These are phyloP conservation scores for Penicillium brevicompactum DNA, from an alignment of 2,329 filamentous ascomycete species.

Conservation along the genomic window DNA sequence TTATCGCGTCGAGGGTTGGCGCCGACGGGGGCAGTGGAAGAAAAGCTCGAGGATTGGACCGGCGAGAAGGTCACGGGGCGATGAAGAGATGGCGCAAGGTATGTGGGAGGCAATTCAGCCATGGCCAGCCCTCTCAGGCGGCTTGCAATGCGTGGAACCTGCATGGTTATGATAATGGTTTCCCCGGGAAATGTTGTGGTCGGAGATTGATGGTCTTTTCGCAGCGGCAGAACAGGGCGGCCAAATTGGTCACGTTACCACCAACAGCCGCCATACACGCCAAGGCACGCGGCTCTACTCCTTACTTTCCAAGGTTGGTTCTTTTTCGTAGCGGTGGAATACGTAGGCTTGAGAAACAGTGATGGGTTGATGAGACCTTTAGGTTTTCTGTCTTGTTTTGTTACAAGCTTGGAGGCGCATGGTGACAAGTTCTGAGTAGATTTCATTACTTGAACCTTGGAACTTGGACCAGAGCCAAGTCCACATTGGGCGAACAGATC, in stretches of 20 bases:
- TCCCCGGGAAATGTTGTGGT: slow-evolving; percentile 10
- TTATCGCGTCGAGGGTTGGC: slow-evolving; percentile 65
- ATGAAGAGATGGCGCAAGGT: slow-evolving; percentile 47
- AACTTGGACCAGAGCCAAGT: too few species aligned
- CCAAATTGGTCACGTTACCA: slow-evolving; percentile 25
- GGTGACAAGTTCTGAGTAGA: too few species aligned
- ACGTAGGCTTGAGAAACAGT: too few species aligned
- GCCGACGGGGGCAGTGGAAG: slow-evolving; percentile 55
- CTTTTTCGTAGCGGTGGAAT: too few species aligned
- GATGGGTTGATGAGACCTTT: too few species aligned
- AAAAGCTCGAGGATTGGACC: slow-evolving; percentile 47
- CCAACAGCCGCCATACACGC: too few species aligned
- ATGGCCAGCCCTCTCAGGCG: slow-evolving; percentile 37
- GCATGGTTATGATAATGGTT: slow-evolving; percentile 35
- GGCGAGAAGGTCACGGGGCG: slow-evolving; percentile 35
- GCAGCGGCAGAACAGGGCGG: slow-evolving; percentile 18
- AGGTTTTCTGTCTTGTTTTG: too few species aligned
- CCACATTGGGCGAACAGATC: too few species aligned
- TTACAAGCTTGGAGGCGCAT: too few species aligned
- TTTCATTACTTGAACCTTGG: too few species aligned
- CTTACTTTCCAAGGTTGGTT: too few species aligned
- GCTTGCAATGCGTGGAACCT: slow-evolving; percentile 32
- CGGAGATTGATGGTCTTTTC: slow-evolving; percentile 22
- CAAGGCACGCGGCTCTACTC: too few species aligned
- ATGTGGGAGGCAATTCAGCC: slow-evolving; percentile 45